Evolutionary conservation across 495 filamentous ascomycete genomes (phyloP).

Genomic region (Aspergillus kassunensis): DNA sequence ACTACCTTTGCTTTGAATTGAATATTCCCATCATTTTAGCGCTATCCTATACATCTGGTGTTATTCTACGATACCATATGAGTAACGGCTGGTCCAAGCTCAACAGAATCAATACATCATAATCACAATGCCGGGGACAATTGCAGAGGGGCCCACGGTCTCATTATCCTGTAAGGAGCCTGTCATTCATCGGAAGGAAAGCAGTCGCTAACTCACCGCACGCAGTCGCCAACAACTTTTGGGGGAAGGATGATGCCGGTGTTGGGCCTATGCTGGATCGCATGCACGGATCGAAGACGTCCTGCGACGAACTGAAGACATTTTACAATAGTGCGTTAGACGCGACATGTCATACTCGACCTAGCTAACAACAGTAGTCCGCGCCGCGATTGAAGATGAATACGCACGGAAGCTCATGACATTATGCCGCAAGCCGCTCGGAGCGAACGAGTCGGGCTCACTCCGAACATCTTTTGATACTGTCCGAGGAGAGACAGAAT

Average conservation of each 20-base stretch:
- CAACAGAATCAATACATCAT: constrained; percentile 17
- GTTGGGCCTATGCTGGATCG: constrained; percentile 89
- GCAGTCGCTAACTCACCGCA: constrained; percentile 14
- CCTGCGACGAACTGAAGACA: constrained; percentile 86
- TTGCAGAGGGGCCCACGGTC: constrained; percentile 60
- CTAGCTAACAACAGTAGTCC: constrained; percentile 51
- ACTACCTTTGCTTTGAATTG: background rate
- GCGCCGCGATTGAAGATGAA: constrained; percentile 93
- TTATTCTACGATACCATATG: constrained; percentile 24
- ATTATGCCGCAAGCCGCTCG: constrained; percentile 82
- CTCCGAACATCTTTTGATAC: constrained; percentile 80
- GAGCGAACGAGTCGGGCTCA: constrained; percentile 82
- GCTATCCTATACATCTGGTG: constrained; percentile 13
- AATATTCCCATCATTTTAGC: background rate
- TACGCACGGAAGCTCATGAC: constrained; percentile 89
- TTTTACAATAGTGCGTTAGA: constrained; percentile 76
- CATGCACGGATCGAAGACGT: constrained; percentile 93
- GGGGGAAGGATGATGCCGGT: constrained; percentile 98
- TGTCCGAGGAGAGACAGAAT: constrained; percentile 86
- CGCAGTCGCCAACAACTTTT: constrained; percentile 98
- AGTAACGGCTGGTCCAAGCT: constrained; percentile 45
- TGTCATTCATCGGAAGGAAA: background rate
- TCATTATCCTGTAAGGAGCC: constrained; percentile 55
- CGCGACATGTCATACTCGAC: background rate
- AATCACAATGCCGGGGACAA: constrained; percentile 56